Evolutionary conservation across 2,329 filamentous ascomycete genomes (phyloP).

Genomic region (Mycogone perniciosa): DNA sequence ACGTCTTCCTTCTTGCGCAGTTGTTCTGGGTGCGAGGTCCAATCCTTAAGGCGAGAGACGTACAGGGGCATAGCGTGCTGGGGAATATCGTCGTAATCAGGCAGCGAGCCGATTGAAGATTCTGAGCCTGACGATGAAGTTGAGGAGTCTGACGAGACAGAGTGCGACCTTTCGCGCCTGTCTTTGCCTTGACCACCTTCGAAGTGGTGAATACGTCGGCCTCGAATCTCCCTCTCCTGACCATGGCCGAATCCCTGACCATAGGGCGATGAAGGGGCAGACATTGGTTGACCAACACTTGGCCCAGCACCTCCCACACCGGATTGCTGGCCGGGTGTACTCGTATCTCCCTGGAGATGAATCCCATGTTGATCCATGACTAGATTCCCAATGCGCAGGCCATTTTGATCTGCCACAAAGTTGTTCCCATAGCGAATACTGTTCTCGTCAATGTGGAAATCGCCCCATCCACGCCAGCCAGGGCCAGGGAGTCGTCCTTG

Average conservation of each 20-base stretch:
- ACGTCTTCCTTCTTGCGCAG: constrained; percentile 42
- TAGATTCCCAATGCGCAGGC: constrained; percentile 40
- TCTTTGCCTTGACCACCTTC: constrained; percentile 13
- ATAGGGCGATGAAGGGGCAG: not conserved
- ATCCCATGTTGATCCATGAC: constrained; percentile 37
- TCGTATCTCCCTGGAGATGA: constrained; percentile 13
- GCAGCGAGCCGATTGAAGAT: constrained; percentile 47
- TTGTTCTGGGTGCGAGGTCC: constrained; percentile 45
- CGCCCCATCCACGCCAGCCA: constrained; percentile 19
- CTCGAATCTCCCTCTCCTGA: constrained; percentile 1
- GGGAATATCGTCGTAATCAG: constrained; percentile 45
- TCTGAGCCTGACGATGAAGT: constrained; percentile 29
- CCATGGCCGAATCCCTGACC: not conserved
- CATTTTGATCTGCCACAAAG: constrained; percentile 38
- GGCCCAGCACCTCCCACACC: not conserved
- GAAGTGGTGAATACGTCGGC: not conserved
- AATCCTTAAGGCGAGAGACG: constrained; percentile 38
- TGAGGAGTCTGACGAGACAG: constrained; percentile 30
- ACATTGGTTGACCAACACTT: not conserved
- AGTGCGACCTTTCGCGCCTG: constrained; percentile 25
- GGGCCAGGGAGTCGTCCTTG: not conserved
- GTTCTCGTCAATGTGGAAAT: constrained; percentile 38
- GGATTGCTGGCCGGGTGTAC: not conserved
- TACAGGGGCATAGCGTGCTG: constrained; percentile 43
- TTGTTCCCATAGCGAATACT: constrained; percentile 36